phyloP scores from a whole-genome alignment of 2,329 filamentous ascomycete species.

The Tolypocladium tropicale region DNA sequence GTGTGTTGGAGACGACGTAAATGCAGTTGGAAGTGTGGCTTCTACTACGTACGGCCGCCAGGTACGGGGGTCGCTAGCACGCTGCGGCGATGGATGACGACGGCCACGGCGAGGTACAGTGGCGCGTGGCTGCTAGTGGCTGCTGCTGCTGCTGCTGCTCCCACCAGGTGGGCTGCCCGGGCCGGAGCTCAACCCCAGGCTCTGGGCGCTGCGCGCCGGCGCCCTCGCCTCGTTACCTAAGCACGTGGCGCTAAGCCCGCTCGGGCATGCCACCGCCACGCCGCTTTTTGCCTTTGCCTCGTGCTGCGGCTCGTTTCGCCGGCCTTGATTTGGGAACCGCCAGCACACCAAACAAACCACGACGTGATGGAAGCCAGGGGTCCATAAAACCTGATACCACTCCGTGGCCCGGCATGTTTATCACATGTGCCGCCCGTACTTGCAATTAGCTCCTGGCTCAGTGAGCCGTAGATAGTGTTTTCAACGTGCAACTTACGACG shows the following conservation, averaged over 20 bases:
- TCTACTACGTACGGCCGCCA: neutral
- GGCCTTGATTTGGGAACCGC: neutral
- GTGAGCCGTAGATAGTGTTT: neutral
- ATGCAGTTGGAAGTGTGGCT: neutral
- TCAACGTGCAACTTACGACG: neutral
- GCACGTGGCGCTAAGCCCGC: neutral
- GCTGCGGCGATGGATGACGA: neutral
- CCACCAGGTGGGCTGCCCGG: too few species aligned
- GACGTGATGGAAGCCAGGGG: neutral
- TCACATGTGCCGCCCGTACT: neutral
- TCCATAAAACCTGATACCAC: neutral
- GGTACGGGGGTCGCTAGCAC: neutral
- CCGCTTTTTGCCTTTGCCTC: neutral
- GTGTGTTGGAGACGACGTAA: neutral
- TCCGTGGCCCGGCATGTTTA: neutral
- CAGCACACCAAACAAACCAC: neutral
- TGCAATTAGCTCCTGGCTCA: neutral
- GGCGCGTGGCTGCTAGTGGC: neutral
- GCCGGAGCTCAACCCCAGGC: too few species aligned
- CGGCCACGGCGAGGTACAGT: neutral
- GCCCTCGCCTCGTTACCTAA: neutral
- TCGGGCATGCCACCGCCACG: neutral
- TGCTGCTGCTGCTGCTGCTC: too few species aligned
- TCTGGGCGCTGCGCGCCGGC: too few species aligned
- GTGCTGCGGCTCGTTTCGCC: neutral